Evolutionary conservation across 768 basidiomycete species (phyloP).

Genomic region (Panellus pusillus): DNA sequence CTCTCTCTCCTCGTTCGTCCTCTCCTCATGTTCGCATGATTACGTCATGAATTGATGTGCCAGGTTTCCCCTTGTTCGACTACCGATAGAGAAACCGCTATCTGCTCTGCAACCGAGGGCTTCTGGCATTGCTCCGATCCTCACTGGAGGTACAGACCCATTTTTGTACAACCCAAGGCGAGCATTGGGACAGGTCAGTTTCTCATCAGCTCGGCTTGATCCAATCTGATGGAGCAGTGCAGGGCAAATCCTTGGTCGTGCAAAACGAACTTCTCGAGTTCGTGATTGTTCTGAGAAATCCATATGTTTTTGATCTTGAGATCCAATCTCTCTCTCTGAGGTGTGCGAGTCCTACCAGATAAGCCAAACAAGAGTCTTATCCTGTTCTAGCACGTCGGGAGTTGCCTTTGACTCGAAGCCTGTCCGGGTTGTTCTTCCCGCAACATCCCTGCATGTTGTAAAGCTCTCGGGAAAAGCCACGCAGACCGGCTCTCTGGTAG

Average conservation of each 20-base stretch:
- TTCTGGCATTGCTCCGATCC: constrained; percentile 45
- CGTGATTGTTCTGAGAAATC: constrained; percentile 83
- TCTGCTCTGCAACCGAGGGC: constrained; percentile 47
- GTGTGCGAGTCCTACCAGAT: constrained; percentile 37
- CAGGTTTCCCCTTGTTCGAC: constrained; percentile 70
- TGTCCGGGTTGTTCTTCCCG: constrained; percentile 65
- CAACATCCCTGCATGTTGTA: constrained; percentile 72
- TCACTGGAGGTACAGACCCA: constrained; percentile 66
- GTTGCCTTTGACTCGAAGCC: constrained; percentile 68
- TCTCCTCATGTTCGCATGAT: constrained; percentile 2
- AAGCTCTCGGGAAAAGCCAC: constrained; percentile 67
- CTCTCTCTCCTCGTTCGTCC: constrained; percentile 69
- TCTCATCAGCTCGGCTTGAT: not conserved
- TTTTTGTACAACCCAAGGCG: constrained; percentile 93
- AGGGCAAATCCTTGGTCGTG: constrained; percentile 68
- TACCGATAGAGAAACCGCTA: constrained; percentile 72
- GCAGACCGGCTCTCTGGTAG: constrained; percentile 60
- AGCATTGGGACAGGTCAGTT: constrained; percentile 55
- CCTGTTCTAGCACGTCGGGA: constrained; percentile 69
- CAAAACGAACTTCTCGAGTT: constrained; percentile 85
- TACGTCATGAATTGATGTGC: constrained; percentile 1
- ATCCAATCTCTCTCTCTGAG: constrained; percentile 79
- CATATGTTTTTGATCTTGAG: constrained; percentile 90
- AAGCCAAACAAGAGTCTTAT: not conserved
- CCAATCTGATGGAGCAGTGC: constrained; percentile 2